Percentiles rank a stretch among this genome's conserved stretches.
These are phyloP conservation scores for Udeniomyces megalosporus DNA, from an alignment of 768 basidiomycete species.

Conservation along the genomic window DNA sequence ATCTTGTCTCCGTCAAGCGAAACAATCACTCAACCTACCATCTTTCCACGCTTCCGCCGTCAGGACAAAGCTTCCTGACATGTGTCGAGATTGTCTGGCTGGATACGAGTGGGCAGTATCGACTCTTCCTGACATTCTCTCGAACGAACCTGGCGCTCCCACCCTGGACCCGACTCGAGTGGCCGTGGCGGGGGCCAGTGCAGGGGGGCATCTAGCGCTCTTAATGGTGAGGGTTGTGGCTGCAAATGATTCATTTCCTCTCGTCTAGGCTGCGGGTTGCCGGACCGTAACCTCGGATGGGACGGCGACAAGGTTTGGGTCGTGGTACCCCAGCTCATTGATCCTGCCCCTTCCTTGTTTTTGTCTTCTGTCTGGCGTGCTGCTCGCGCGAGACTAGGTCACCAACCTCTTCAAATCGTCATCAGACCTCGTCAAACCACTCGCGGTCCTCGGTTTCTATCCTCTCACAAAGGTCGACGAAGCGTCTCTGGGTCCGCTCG, in stretches of 20 bases:
- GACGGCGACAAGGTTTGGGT: too few species aligned
- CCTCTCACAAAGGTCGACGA: not conserved
- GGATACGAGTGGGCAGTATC: not conserved
- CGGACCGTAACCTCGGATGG: too few species aligned
- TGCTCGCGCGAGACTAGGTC: too few species aligned
- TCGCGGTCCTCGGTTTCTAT: constrained; percentile 4
- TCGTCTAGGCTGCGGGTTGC: too few species aligned
- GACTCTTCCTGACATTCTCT: not conserved
- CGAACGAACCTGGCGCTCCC: not conserved
- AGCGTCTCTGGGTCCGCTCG: not conserved
- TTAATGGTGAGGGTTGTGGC: not conserved
- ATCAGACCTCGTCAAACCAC: not conserved
- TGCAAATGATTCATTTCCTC: too few species aligned
- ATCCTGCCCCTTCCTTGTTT: too few species aligned
- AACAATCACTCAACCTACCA: not conserved
- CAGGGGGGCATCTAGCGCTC: constrained; percentile 2
- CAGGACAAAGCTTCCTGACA: not conserved
- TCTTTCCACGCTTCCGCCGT: not conserved
- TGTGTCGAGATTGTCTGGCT: not conserved
- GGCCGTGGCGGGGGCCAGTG: not conserved
- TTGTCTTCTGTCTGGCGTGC: too few species aligned
- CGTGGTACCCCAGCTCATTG: too few species aligned
- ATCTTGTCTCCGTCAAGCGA: not conserved
- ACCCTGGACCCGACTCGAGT: not conserved
- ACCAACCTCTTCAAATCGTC: not conserved